Base-by-base conservation (phyloP, 108 stramenopile genomes). In the Pseudonitzschia delicatissima region DNA sequence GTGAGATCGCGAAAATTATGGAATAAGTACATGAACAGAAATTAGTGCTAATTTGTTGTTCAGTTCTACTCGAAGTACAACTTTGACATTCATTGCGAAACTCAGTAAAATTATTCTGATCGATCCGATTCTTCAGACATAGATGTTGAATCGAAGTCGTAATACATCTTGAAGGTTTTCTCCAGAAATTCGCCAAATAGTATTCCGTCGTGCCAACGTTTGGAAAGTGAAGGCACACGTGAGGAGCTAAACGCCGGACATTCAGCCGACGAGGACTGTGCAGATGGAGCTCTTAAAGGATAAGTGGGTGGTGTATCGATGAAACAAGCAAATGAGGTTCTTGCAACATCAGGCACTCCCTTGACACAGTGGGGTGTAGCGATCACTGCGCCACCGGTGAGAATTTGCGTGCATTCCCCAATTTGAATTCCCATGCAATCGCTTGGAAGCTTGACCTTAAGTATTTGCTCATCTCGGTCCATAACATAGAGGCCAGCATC, bases 401-500 rank as follows among this genome's bases (percentile, higher is more conserved):
- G 32, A 37, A 97, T 91, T 76, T 97, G 96, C 9, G 90, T 78
- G 51, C 93, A 94, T 77, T 97, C 96, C 32, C 96, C 96, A 21
- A 95, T 83, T 73, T 97, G 96, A 35, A 96, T 86, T 20, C 91
- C 94, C 91, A 95, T 87, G 64, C 92, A 93, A 74, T 95, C 96
- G 2, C 76, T 45, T 4, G 96, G 96, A 31, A 97, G 82, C 12
- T 62, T 55, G 0, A 95, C 90, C 12, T 81, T 73, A 20, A 74
- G 65, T 9, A 78, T 72, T 44, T 76, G 39, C 8, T 88, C 82
- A 8, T 79, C 66, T 0, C 91, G 82, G 60, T 88, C 84, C 8
- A 83, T 72, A 11, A 93, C 90, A 48, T 90, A 88, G 21, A 97
- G 74, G 3, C 96, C 96, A 7, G 94, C 91, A 8, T 69, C 62